Base-by-base conservation (phyloP, 192 early-diverging fungal species). In the Backusella sp. region DNA sequence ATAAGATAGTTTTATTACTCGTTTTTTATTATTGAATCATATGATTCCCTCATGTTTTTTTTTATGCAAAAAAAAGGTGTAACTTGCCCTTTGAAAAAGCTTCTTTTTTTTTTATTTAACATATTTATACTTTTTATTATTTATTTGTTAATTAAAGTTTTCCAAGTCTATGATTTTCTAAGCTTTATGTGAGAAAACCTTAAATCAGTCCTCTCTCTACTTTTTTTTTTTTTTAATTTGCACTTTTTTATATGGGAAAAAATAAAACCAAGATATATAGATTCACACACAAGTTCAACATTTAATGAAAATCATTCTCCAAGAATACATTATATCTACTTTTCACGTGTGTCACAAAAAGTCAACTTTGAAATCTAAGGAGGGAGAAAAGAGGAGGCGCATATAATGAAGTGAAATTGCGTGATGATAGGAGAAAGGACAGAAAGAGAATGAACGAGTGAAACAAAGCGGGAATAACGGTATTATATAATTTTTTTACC, bases 61-160 rank as follows among this genome's bases (percentile, higher is more conserved):
- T 59, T 49, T 59, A 56, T 56, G 53, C 53, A 59, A 59, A 23
- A 59, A 59, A 23, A 59, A 59, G 23, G 53, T 59, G 23, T 23
- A 21, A 23, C 23, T 59, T 21, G 9, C 53, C 53, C 53, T 59
- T 26, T 23, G 9, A 21, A 23, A 23, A 49, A 39, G 37, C 37
- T 39, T 39, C 12, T 44, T 44, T n/a, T 0, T 49, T 49, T 49
- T 17, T 44, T 44, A 44, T 17, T 44, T n/a, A 49, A 49, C 46
- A 49, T 49, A 49, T 49, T 49, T 49, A 49, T 49, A 49, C 46
- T 49, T 49, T 49, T 49, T n/a, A 49, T 49, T 49, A 49, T 49
- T 49, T 49, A 49, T 49, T n/a, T 59, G 53, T 59, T n/a, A 59
- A 59, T 59, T 59, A 59, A 59, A 59, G 53, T 59, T 59, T 59